Evolutionary conservation across 2,329 filamentous ascomycete genomes (phyloP).

Genomic region (Colletotrichum sp.): DNA sequence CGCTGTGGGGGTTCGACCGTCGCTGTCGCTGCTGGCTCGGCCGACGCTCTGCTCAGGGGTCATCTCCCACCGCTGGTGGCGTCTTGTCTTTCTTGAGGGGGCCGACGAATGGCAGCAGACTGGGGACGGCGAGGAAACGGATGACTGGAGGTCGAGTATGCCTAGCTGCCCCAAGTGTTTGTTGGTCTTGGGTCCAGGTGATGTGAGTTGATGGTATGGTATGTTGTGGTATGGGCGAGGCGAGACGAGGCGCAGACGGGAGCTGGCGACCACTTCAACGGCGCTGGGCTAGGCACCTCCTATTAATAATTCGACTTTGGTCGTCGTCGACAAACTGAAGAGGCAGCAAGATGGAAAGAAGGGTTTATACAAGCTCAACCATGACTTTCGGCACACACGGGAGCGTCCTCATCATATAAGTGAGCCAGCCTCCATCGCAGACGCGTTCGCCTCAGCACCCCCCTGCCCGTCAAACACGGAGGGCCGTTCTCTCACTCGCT

Average conservation of each 20-base stretch:
- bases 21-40: background rate
- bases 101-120: background rate
- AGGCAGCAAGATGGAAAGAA: background rate
- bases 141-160: background rate
- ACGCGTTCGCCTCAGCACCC: background rate
- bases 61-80: slow-evolving; percentile 3
- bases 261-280: background rate
- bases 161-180: background rate
- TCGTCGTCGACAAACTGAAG: background rate
- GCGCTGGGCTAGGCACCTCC: background rate
- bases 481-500: background rate
- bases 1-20: background rate
- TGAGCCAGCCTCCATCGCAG: background rate
- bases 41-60: slow-evolving; percentile 1
- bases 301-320: background rate
- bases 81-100: background rate
- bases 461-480: background rate
- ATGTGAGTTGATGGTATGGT: background rate
- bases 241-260: background rate
- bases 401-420: background rate
- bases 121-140: background rate
- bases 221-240: background rate
- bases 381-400: background rate
- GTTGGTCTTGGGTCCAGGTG: background rate
- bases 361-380: background rate